phyloP scores from a whole-genome alignment of 495 filamentous ascomycete genomes.

The Bacidia gigantensis region DNA sequence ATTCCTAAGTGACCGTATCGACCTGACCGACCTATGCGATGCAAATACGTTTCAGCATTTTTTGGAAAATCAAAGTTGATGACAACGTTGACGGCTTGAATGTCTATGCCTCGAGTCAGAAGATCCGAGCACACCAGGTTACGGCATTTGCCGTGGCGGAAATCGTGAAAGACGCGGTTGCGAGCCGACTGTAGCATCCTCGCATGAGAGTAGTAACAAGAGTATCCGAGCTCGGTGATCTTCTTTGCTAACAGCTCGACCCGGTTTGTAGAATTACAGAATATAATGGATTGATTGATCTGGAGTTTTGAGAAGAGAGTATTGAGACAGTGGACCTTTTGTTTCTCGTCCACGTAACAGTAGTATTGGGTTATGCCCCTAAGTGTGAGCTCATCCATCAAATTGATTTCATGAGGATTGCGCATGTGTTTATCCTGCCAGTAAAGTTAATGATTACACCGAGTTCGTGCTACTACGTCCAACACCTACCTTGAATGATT shows the following conservation, averaged over 20 bases:
- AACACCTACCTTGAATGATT: slow-evolving; percentile 67
- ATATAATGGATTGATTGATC: slow-evolving; percentile 99
- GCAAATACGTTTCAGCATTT: slow-evolving; percentile 97
- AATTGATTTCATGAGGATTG: slow-evolving; percentile 93
- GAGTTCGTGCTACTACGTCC: too few relatives aligned
- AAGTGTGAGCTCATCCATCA: slow-evolving; percentile 98
- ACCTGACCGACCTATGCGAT: slow-evolving; percentile 94
- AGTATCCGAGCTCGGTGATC: slow-evolving; percentile 97
- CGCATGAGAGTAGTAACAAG: slow-evolving; percentile 98
- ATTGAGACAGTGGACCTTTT: slow-evolving; percentile 98
- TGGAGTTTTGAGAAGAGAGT: slow-evolving; percentile 97
- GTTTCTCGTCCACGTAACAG: slow-evolving; percentile 97
- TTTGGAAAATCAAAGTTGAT: slow-evolving; percentile 99
- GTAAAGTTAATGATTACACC: too few relatives aligned
- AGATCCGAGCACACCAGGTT: slow-evolving; percentile 98
- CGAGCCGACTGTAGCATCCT: slow-evolving; percentile 96
- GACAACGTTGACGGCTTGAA: slow-evolving; percentile 98
- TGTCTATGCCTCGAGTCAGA: slow-evolving; percentile 96
- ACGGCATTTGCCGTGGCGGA: slow-evolving; percentile 91
- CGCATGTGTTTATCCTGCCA: slow-evolving; percentile 92
- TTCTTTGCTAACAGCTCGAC: slow-evolving; percentile 97
- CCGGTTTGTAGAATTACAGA: slow-evolving; percentile 98
- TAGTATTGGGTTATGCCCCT: slow-evolving; percentile 98
- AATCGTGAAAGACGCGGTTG: slow-evolving; percentile 98
- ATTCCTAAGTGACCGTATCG: slow-evolving; percentile 94